phyloP scores from a whole-genome alignment of 2,329 filamentous ascomycete genomes.

The Neonectria coccinea region DNA sequence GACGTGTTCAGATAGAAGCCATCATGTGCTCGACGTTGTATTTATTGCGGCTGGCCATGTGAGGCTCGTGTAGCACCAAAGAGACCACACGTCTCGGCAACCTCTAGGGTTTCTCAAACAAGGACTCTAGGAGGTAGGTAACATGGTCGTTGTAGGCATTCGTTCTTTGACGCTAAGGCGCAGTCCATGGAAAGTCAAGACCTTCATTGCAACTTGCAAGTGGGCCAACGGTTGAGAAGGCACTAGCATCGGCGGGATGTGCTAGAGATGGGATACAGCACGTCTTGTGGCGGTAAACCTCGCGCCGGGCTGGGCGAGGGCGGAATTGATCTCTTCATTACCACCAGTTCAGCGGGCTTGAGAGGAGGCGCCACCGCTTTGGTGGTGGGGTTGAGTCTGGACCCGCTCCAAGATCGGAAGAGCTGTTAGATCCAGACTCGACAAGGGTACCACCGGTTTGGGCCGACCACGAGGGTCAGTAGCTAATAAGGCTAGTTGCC shows the following conservation, averaged over 20 bases:
- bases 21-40: background rate
- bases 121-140: background rate
- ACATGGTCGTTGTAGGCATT: background rate
- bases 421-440: constrained; percentile 42
- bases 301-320: constrained; percentile 19
- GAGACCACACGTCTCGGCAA: background rate
- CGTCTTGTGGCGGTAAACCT: constrained; percentile 28
- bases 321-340: constrained; percentile 28
- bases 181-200: background rate
- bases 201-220: background rate
- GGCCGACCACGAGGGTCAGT: constrained; percentile 42
- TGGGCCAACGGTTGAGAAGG: constrained; percentile 4
- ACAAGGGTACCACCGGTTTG: constrained; percentile 45
- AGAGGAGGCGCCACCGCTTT: constrained; percentile 16
- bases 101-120: background rate
- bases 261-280: constrained; percentile 9
- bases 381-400: constrained; percentile 31
- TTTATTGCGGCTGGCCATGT: background rate
- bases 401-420: constrained; percentile 45
- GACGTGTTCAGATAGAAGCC: background rate
- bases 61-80: constrained; percentile 3
- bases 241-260: constrained; percentile 17
- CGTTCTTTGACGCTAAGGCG: background rate
- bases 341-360: constrained; percentile 16
- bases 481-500: constrained; percentile 43